phyloP scores from a whole-genome alignment of 2,329 filamentous ascomycete species.

The Tolypocladium inflatum region DNA sequence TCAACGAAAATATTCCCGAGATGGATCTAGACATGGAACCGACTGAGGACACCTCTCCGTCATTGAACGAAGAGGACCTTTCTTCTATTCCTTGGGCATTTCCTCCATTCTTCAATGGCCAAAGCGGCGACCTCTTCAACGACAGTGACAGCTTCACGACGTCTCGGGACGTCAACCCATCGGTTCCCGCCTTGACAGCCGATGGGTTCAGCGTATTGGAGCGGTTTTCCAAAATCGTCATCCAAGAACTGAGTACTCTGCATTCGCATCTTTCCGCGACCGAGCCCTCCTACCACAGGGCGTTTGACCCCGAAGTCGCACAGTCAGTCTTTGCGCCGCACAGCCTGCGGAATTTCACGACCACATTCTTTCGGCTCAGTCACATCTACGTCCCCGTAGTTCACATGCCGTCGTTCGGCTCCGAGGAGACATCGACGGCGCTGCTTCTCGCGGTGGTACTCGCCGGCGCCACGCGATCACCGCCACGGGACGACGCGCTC shows the following conservation, averaged over 20 bases:
- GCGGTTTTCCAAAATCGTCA: neutral
- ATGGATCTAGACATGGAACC: conserved; percentile 1
- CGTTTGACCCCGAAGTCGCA: conserved; percentile 3
- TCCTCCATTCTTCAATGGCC: conserved; percentile 5
- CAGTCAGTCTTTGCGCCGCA: conserved; percentile 9
- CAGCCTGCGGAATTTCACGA: conserved; percentile 10
- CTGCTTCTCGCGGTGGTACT: conserved; percentile 10
- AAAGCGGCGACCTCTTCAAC: neutral
- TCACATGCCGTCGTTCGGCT: conserved; percentile 14
- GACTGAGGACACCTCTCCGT: neutral
- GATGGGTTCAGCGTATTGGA: neutral
- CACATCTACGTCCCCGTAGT: conserved; percentile 17
- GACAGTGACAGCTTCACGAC: neutral
- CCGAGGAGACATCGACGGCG: conserved; percentile 3
- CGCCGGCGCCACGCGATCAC: conserved; percentile 3
- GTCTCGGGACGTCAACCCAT: neutral
- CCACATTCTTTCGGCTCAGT: conserved; percentile 15
- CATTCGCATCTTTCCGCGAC: neutral
- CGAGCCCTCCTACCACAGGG: neutral
- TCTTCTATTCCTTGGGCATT: neutral
- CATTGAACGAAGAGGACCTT: neutral
- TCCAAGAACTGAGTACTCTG: neutral
- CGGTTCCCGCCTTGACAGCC: neutral
- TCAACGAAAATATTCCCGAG: conserved; percentile 3
- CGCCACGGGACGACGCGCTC: neutral